Percentiles rank a stretch among this genome's conserved stretches.
Conservation (phyloP, 805 yeast species). For the Yamadazyma ubonensis region DNA sequence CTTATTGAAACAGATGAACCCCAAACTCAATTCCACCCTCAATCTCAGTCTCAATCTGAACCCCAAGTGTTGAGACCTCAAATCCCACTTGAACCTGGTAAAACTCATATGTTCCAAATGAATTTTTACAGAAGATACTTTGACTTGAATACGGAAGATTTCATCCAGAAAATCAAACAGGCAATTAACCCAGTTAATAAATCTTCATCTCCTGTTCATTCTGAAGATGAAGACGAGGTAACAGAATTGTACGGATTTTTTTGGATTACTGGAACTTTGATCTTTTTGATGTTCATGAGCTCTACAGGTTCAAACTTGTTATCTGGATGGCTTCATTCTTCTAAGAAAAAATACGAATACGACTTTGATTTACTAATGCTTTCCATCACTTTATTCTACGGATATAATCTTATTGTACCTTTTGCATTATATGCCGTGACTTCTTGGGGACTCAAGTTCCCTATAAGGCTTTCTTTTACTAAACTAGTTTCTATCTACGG, state of each 20-base stretch:
- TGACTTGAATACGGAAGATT: slow-evolving; percentile 66
- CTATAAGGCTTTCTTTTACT: slow-evolving; percentile 48
- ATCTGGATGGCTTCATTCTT: slow-evolving; percentile 51
- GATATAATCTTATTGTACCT: slow-evolving; percentile 73
- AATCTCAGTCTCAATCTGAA: slow-evolving; percentile 11
- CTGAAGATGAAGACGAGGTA: slow-evolving; percentile 36
- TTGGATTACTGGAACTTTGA: slow-evolving; percentile 86
- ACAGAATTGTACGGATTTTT: slow-evolving; percentile 82
- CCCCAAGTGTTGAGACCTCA: slow-evolving; percentile 28
- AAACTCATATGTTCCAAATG: slow-evolving; percentile 50
- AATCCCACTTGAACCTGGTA: slow-evolving; percentile 15
- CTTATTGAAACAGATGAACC: slow-evolving; percentile 12
- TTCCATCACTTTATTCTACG: slow-evolving; percentile 70
- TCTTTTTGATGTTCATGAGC: slow-evolving; percentile 71
- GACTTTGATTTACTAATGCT: slow-evolving; percentile 62
- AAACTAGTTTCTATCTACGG: slow-evolving; percentile 77
- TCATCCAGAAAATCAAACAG: slow-evolving; percentile 49
- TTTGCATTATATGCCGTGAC: slow-evolving; percentile 49
- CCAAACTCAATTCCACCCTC: not conserved
- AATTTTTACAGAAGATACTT: slow-evolving; percentile 64
- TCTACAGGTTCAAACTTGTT: slow-evolving; percentile 67
- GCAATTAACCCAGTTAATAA: slow-evolving; percentile 55
- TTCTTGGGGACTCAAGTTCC: slow-evolving; percentile 54
- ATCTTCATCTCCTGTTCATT: slow-evolving; percentile 15
- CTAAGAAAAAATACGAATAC: slow-evolving; percentile 48